Evolutionary conservation across 2,329 filamentous ascomycete genomes (phyloP), one percentile per base, ranked within the genome.

Genomic region (Arthroderma uncinatum): DNA sequence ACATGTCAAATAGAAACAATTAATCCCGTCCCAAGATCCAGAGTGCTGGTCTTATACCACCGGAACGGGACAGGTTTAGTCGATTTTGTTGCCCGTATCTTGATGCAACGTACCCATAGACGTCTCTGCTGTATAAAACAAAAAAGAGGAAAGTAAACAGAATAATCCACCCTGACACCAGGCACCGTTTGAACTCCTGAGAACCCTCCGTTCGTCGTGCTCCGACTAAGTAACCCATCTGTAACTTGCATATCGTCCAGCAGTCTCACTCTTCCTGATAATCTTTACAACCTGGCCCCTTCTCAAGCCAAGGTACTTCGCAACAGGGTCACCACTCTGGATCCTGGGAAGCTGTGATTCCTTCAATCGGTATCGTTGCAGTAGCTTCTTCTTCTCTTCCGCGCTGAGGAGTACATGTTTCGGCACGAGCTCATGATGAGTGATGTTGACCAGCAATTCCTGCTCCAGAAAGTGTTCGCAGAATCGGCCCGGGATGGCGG

Each of bases 271-370:
- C 72, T 86, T 91, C 63, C 93, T 81, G 67, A 98, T 96, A 66
- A 98, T 98, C 82, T 98, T 98, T 67, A 98, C 93, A 2, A 98
- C 91, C 74, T 96, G 88, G 2, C 91, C 90, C 69, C 91, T 82
- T 77, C 87, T 86, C 70, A 98, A 77, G 10, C 93, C 93, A 57
- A 96, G 77, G 72, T 97, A 98, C 66, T 87, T 85, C 25, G 93
- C 89, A 55, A 98, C 90, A 2, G 93, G 93, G 71, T 98, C 93
- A 64, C 87, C 88, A 63, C 87, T 82, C 72, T 95, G 82, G 66
- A 98, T 95, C 57, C 93, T 82, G 3, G 93, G 93, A 68, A 98
- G 78, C 77, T 98, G 93, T 8, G 89, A 96, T 79, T 98, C 93
- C 82, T 96, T 97, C 72, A 98, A 76, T 53, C 93, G 83, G 75